Evolutionary conservation across 2,329 filamentous ascomycete species (phyloP), one percentile per base, ranked within the genome.

Genomic region (Colletotrichum shisoi): DNA sequence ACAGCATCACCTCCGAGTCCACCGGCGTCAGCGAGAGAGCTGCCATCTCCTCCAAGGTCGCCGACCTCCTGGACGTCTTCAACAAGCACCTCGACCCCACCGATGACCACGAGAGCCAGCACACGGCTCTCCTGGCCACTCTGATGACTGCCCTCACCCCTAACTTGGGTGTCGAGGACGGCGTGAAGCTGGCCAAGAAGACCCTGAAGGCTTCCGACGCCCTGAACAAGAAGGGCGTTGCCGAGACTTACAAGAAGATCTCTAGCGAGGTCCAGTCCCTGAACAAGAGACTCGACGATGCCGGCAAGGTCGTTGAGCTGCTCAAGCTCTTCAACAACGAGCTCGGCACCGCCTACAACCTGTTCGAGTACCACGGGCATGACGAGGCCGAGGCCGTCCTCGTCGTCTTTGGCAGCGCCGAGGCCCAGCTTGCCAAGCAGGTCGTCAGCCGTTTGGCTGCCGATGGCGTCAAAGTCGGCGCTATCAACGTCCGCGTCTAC

Each of bases 281-380:
- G 17, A 88, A 89, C 74, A 89, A 88, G 78, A 92, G 90, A 75
- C 88, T 90, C 3, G 90, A 91, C 76, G 83, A 85, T 48, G 90
- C 92, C 62, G 90, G 88, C 69, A 93, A 91, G 79, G 83, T 89
- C 19, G 78, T 89, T 51, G 87, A 88, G 72, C 80, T 94, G 7
- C 81, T 96, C 57, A 85, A 87, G 71, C 85, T 89, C 37, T 89
- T 96, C 80, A 99, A 99, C 79, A 87, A 88, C 70, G 93, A 98
- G 81, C 88, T 99, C 27, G 95, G 94, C 66, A 98, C 95, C 51
- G 89, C 94, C 71, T 99, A 99, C 77, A 87, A 90, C 74, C 88
- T 93, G 7, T 99, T 98, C 73, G 95, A 99, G 80, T 99, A 99
- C 81, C 87, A 90, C 74, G 95, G 95, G 27, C 93, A 98, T 76